Evolutionary conservation across 2,329 filamentous ascomycete species (phyloP).

Genomic region (Cordyceps sp.): DNA sequence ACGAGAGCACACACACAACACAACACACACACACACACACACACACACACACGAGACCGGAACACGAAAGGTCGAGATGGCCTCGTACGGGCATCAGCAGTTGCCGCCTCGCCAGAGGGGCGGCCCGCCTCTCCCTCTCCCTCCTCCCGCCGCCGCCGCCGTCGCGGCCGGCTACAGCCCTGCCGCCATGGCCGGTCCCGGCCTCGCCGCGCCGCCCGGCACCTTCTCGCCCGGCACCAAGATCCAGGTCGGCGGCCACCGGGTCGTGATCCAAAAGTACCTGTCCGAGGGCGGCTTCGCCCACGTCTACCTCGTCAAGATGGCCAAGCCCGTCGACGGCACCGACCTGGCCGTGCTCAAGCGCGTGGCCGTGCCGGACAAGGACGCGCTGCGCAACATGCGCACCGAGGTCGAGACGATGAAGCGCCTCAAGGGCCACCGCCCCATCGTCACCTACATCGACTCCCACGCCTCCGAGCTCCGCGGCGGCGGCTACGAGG

Average conservation of each 20-base stretch:
- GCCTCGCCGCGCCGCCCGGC: slow-evolving; percentile 45
- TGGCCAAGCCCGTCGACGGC: slow-evolving; percentile 61
- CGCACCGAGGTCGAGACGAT: slow-evolving; percentile 98
- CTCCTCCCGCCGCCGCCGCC: too few species aligned
- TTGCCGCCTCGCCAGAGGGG: slow-evolving; percentile 12
- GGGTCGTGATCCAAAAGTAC: slow-evolving; percentile 90
- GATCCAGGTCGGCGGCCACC: slow-evolving; percentile 85
- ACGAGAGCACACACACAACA: too few species aligned
- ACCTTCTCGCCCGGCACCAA: slow-evolving; percentile 91
- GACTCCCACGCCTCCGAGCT: slow-evolving; percentile 95
- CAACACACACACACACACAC: too few species aligned
- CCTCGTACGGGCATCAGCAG: slow-evolving; percentile 20
- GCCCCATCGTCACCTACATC: slow-evolving; percentile 92
- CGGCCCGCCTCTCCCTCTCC: too few species aligned
- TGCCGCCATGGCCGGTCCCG: slow-evolving; percentile 19
- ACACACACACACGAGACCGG: too few species aligned
- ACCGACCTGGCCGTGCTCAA: slow-evolving; percentile 78
- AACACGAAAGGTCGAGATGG: slow-evolving; percentile 17
- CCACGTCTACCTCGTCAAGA: slow-evolving; percentile 90
- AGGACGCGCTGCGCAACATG: slow-evolving; percentile 88
- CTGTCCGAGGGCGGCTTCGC: slow-evolving; percentile 96
- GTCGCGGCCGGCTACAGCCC: slow-evolving; percentile 27
- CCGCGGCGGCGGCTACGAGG: slow-evolving; percentile 85
- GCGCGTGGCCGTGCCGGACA: slow-evolving; percentile 90
- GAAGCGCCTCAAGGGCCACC: slow-evolving; percentile 97